Evolutionary conservation across 2,329 filamentous ascomycete species (phyloP).

Genomic region (Aspergillus cejpii): DNA sequence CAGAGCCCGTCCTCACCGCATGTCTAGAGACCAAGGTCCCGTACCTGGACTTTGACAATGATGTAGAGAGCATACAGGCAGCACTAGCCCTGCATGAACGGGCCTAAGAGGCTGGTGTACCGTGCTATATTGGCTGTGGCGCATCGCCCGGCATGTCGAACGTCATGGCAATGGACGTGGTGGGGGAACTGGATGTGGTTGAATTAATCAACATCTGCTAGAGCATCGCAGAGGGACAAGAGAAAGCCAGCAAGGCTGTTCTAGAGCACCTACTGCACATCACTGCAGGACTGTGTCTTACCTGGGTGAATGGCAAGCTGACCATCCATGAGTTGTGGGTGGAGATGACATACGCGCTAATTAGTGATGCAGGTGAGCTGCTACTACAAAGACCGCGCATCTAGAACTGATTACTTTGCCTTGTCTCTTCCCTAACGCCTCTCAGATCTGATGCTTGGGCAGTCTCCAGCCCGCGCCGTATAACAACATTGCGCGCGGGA

Average conservation of each 20-base stretch:
- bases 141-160: slow-evolving; percentile 7
- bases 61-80: too few relatives aligned
- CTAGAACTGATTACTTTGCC: slow-evolving; percentile 15
- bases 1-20: too few relatives aligned
- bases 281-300: slow-evolving; percentile 14
- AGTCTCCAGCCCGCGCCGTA: slow-evolving; percentile 9
- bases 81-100: too few relatives aligned
- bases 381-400: slow-evolving; percentile 15
- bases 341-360: slow-evolving; percentile 14
- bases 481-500: slow-evolving; percentile 13
- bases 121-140: slow-evolving; percentile 8
- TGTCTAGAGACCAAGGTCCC: too few relatives aligned
- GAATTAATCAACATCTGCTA: slow-evolving; percentile 13
- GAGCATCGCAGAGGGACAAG: too few relatives aligned
- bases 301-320: slow-evolving; percentile 9
- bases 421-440: too few relatives aligned
- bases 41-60: too few relatives aligned
- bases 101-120: slow-evolving; percentile 2
- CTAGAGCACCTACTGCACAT: too few relatives aligned
- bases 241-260: too few relatives aligned
- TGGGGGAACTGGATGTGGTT: slow-evolving; percentile 11
- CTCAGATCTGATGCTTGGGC: slow-evolving; percentile 11
- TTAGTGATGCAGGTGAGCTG: slow-evolving; percentile 3
- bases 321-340: slow-evolving; percentile 13
- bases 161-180: slow-evolving; percentile 5